Evolutionary conservation across 2,329 filamentous ascomycete species (phyloP).

Genomic region (Fusarium dlaminii): DNA sequence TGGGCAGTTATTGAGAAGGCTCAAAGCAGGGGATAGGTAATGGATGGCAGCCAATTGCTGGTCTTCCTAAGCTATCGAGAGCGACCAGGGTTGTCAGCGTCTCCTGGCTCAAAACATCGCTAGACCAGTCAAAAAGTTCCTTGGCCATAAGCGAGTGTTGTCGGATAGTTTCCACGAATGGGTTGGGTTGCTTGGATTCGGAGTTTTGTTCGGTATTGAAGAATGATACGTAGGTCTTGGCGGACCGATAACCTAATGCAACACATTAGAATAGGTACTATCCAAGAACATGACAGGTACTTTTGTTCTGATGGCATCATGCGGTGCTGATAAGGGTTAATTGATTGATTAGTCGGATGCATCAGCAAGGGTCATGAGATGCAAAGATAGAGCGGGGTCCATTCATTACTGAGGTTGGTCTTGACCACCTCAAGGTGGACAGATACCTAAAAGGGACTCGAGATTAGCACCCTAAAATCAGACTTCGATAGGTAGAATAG

Average conservation of each 20-base stretch:
- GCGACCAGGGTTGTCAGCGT: slow-evolving; percentile 3
- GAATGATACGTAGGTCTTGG: background rate
- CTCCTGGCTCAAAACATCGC: slow-evolving; percentile 4
- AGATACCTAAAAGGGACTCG: background rate
- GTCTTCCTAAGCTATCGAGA: background rate
- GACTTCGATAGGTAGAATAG: background rate
- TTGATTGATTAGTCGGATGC: slow-evolving; percentile 9
- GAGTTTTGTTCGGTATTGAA: background rate
- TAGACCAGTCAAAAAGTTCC: slow-evolving; percentile 8
- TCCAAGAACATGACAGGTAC: slow-evolving; percentile 15
- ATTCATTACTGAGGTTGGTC: background rate
- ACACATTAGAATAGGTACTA: background rate
- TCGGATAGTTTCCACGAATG: slow-evolving; percentile 17
- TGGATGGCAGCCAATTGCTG: slow-evolving; percentile 15
- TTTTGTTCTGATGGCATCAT: slow-evolving; percentile 20
- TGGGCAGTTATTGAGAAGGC: background rate
- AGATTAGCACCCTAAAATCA: background rate
- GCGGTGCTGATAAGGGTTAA: slow-evolving; percentile 25
- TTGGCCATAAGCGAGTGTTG: background rate
- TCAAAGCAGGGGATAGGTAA: slow-evolving; percentile 1
- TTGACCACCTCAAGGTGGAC: background rate
- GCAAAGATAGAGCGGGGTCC: slow-evolving; percentile 4
- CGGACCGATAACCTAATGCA: slow-evolving; percentile 24
- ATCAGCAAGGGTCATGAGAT: slow-evolving; percentile 15
- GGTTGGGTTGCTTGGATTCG: background rate